Evolutionary conservation across 192 early-diverging fungal species (phyloP).

Genomic region (Coemansia sp.): DNA sequence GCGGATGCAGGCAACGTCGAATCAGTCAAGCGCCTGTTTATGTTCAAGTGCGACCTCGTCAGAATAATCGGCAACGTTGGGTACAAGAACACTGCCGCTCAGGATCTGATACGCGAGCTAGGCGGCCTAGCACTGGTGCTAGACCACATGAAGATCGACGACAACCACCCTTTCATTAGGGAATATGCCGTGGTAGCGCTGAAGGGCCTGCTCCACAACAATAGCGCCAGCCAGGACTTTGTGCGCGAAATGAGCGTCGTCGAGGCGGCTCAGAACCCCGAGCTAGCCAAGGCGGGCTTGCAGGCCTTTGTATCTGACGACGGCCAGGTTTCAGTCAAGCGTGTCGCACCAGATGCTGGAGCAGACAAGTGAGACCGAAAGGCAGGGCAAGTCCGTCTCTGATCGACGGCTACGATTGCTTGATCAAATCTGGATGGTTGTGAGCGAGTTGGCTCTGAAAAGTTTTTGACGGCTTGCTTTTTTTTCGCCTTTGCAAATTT

Average conservation of each 20-base stretch:
- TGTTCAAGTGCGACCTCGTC: constrained; percentile 50
- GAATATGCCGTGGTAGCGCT: constrained; percentile 49
- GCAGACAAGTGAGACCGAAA: too few species aligned
- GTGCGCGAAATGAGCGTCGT: constrained; percentile 21
- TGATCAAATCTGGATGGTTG: background rate
- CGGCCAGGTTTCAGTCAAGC: constrained; percentile 2
- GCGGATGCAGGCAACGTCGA: background rate
- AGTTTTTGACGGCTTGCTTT: background rate
- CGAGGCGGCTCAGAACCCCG: constrained; percentile 13
- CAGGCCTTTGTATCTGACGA: background rate
- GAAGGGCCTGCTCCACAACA: constrained; percentile 28
- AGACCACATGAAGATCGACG: constrained; percentile 50
- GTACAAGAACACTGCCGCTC: constrained; percentile 17
- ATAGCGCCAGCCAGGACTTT: constrained; percentile 36
- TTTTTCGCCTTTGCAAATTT: background rate
- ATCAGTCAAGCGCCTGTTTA: constrained; percentile 23
- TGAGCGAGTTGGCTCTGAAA: background rate
- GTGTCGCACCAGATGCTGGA: background rate
- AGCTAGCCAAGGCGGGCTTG: constrained; percentile 11
- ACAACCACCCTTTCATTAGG: constrained; percentile 50
- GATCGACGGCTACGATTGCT: background rate
- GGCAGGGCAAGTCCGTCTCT: background rate
- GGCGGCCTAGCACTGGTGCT: constrained; percentile 44
- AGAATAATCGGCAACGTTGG: constrained; percentile 38
- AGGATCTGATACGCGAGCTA: constrained; percentile 39